Evolutionary conservation across 2,329 filamentous ascomycete genomes (phyloP).

Genomic region (Ophiostoma ulmi): DNA sequence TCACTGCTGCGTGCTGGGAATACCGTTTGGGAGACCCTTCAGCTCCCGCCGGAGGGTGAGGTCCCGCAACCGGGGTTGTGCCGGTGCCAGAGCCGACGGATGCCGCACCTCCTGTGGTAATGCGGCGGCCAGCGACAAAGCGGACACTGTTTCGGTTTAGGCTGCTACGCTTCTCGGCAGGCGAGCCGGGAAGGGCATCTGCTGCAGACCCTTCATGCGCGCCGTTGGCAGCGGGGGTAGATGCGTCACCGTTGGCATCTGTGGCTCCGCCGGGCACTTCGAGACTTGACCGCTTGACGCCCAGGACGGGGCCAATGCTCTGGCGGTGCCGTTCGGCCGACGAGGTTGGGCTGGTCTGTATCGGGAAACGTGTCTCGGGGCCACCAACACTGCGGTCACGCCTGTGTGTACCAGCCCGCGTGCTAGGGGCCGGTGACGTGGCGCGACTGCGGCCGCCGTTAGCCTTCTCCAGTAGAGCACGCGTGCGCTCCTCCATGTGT

Average conservation of each 20-base stretch:
- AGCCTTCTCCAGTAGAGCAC: conserved; percentile 67
- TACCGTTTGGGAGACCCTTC: conserved; percentile 23
- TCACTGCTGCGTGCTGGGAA: conserved; percentile 54
- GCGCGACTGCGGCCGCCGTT: conserved; percentile 64
- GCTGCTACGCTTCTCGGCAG: conserved; percentile 58
- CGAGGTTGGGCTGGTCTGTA: conserved; percentile 62
- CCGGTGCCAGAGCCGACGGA: conserved; percentile 30
- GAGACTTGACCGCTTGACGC: conserved; percentile 62
- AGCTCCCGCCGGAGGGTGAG: conserved; percentile 11
- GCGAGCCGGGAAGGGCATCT: conserved; percentile 16
- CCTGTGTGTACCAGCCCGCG: conserved; percentile 51
- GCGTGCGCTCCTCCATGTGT: conserved; percentile 88
- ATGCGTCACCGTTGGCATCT: conserved; percentile 23
- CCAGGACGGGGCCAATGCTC: conserved; percentile 47
- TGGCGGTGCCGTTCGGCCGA: conserved; percentile 45
- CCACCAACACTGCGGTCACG: conserved; percentile 74
- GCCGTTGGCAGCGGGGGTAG: conserved; percentile 28
- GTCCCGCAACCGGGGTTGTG: neutral
- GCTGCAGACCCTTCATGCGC: neutral
- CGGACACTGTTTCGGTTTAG: conserved; percentile 50
- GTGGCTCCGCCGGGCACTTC: conserved; percentile 62
- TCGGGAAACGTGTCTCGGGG: conserved; percentile 76
- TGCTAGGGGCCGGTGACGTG: conserved; percentile 64
- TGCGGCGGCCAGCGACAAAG: conserved; percentile 50
- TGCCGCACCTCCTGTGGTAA: conserved; percentile 36